Evolutionary conservation across 176 grass and related monocot genomes (phyloP), one percentile per base, ranked within the genome.

Genomic region (Tillandsia fasciculata): DNA sequence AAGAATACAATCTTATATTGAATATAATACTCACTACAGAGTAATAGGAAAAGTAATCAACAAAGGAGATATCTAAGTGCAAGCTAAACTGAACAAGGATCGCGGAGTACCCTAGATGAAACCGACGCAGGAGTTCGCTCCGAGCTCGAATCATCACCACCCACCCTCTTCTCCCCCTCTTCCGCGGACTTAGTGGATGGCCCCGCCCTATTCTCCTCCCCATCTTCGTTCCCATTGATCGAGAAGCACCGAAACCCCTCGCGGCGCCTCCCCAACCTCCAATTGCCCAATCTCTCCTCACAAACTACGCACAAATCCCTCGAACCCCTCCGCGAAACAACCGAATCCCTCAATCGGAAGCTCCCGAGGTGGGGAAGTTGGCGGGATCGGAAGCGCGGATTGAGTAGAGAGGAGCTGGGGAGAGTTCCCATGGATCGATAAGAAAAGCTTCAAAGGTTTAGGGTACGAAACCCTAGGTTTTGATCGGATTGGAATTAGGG

Each of bases 181-280:
- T 78, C 74, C 2, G 72, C 63, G 4, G 82, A 29, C 57, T 78
- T 79, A 23, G 17, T 61, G 56, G 56, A 61, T 72, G 80, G 82
- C 18, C 79, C 85, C 33, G 66, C 9, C 63, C 64, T 59, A 67
- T 85, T 88, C 56, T 83, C 82, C 54, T 91, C 85, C 8, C 58
- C 48, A 15, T 76, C 77, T 1, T 64, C 81, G 2, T 71, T 77
- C 22, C 80, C 82, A 22, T 83, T 80, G n/a, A 61, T 65, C 20
- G 89, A 88, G 71, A 85, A 91, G 82, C 85, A 80, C 22, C 79
- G 72, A 42, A 82, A 63, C 48, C 82, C 54, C 49, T 85, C 79
- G 51, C 71, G 75, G 24, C 70, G 76, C 74, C 79, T 80, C 53
- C 48, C 23, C 26, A 42, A 26, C 66, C 7, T 69, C 66, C 15